Base-by-base conservation (phyloP, 257 asterid genomes). In the Solanum gandarillasii region DNA sequence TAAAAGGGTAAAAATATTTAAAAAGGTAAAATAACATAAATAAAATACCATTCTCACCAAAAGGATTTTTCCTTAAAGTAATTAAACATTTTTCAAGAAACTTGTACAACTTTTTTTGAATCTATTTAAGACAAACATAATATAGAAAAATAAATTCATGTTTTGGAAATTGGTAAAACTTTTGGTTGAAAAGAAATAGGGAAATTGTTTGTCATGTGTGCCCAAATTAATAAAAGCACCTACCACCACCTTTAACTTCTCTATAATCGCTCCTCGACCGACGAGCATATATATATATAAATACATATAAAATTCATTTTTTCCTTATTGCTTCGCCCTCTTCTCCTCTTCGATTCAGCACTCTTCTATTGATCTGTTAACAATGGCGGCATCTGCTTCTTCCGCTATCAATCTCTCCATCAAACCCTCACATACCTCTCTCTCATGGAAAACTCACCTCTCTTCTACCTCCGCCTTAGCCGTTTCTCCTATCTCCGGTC, bases 331-430 rank as follows among this genome's bases (percentile, higher is more conserved):
- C 9, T 79, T 4, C 62, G n/a, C 60, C 83, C 7, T 38, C 4
- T n/a, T 39, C 65, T 13, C 23, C 65, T 32, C 62, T 78, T 78
- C 36, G 25, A 79, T 25, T 43, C 20, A 39, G 5, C 38, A 43
- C 27, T 79, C 36, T 41, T 62, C 9, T 16, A 25, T 79, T 79
- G 12, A n/a, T 76, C 34, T 46, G 36, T 10, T 18, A 9, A 68
- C 79, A 60, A 94, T 95, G 98, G 95, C 96, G 87, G 91, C 94
- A 43, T 87, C 96, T 46, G 90, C 93, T 91, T 90, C 93, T 18
- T 90, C 90, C 35, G 79, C 92, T n/a, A 84, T 84, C 85, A 89
- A 93, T 55, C 29, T 88, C 27, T 31, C 89, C 4, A 38, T 87
- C 23, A 93, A 91, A 38, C 89, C 94, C 43, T 52, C 89, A 60